Conservation (phyloP, 345 rosid species). For the Eucalyptus marginata region DNA sequence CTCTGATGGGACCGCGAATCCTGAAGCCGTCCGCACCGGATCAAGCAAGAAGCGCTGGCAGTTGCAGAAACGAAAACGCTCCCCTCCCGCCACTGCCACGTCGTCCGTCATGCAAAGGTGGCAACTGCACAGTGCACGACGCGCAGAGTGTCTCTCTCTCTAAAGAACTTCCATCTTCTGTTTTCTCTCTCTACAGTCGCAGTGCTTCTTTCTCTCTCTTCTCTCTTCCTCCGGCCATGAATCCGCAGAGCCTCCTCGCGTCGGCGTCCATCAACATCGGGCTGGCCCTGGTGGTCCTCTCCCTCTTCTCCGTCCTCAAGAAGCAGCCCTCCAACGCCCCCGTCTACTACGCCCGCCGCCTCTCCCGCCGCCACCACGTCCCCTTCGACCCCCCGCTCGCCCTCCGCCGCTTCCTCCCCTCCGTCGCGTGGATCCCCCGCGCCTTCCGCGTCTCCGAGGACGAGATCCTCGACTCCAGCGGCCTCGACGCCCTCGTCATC, state of each 20-base stretch:
- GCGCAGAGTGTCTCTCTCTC: not conserved
- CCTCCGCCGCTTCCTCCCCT: conserved; percentile 59
- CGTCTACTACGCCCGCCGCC: conserved; percentile 74
- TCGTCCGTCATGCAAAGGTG: not conserved
- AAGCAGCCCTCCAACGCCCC: conserved; percentile 71
- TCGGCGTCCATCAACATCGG: conserved; percentile 79
- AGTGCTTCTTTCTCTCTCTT: not conserved
- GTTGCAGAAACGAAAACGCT: not conserved
- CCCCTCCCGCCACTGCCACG: not conserved
- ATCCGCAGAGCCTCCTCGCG: conserved; percentile 56
- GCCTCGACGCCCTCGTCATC: conserved; percentile 73
- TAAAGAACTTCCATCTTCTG: not conserved
- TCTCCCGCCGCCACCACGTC: conserved; percentile 21
- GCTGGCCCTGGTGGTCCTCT: conserved; percentile 43
- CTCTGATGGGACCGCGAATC: not conserved
- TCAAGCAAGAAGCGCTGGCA: not conserved
- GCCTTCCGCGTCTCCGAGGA: conserved; percentile 68
- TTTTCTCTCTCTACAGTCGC: not conserved
- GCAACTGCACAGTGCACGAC: not conserved
- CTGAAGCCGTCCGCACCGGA: not conserved
- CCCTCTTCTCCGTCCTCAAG: conserved; percentile 73
- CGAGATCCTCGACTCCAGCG: conserved; percentile 43
- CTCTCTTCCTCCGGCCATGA: conserved; percentile 16
- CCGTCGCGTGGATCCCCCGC: conserved; percentile 73
- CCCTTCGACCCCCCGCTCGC: conserved; percentile 17